A percentile compares a stretch with the other conserved stretches of the same genome.
Evolutionary conservation across 1,139 yeast genomes (phyloP).

Genomic region (Protomyces lactucae-debilis): DNA sequence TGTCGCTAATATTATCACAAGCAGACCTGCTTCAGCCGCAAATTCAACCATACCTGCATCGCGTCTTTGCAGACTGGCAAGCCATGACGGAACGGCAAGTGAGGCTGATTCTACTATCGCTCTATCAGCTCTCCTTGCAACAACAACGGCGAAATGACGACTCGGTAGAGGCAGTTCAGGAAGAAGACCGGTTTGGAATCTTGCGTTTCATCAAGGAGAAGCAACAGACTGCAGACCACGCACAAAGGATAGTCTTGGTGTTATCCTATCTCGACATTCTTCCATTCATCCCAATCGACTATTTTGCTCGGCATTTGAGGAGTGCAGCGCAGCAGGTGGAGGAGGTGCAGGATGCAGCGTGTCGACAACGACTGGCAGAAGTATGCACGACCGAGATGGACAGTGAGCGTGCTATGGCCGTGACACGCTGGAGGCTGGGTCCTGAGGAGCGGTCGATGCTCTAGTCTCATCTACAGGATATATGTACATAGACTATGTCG

Average conservation of each 20-base stretch:
- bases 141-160: no score
- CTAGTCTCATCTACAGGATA: neutral
- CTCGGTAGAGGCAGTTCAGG: neutral
- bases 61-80: conserved; percentile 4
- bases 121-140: conserved; percentile 6
- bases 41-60: neutral
- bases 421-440: neutral
- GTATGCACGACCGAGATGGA: conserved; percentile 19
- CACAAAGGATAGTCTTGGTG: neutral
- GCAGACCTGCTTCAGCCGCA: neutral
- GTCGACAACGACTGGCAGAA: neutral
- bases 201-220: neutral
- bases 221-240: neutral
- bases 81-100: conserved; percentile 13
- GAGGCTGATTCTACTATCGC: neutral
- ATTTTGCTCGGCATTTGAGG: neutral
- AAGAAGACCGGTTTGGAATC: conserved; percentile 2
- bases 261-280: neutral
- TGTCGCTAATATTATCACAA: neutral
- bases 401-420: conserved; percentile 7
- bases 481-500: no score
- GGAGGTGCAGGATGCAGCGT: neutral
- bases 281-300: neutral
- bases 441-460: neutral
- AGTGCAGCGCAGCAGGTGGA: neutral